phyloP scores from a whole-genome alignment of 164 flowering plant genomes.

The Aristolochia californica region DNA sequence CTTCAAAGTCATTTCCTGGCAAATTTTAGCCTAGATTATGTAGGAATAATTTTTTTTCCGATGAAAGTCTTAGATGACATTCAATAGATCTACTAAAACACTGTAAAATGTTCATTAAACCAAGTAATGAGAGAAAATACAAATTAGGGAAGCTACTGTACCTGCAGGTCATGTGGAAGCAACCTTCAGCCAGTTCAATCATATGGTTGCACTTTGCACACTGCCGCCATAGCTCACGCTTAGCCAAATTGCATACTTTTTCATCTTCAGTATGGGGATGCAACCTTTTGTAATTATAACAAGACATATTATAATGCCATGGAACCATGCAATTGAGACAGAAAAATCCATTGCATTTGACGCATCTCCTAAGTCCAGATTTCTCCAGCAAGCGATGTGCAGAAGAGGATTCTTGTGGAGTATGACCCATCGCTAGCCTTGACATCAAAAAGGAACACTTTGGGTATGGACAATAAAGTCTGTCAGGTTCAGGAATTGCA shows the following conservation, averaged over 20 bases:
- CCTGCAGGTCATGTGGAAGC: conserved; percentile 47
- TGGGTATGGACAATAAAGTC: conserved; percentile 79
- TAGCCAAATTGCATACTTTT: conserved; percentile 55
- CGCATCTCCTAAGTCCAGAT: conserved; percentile 41
- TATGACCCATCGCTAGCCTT: conserved; percentile 22
- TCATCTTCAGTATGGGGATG: conserved; percentile 45
- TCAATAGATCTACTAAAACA: too few relatives aligned
- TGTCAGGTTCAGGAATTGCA: too few relatives aligned
- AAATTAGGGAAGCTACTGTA: too few relatives aligned
- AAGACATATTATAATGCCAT: too few relatives aligned
- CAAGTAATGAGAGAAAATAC: too few relatives aligned
- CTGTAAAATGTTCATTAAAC: too few relatives aligned
- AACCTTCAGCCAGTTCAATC: conserved; percentile 74
- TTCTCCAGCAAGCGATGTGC: conserved; percentile 6
- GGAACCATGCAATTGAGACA: conserved; percentile 70
- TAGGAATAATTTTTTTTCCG: too few relatives aligned
- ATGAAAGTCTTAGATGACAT: too few relatives aligned
- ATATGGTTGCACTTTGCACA: conserved; percentile 73
- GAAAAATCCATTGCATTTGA: conserved; percentile 44
- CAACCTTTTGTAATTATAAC: conserved; percentile 26
- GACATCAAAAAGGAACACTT: conserved; percentile 82
- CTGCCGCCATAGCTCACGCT: conserved; percentile 50
- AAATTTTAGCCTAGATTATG: too few relatives aligned
- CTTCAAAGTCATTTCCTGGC: too few relatives aligned
- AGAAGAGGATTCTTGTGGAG: conserved; percentile 5